phyloP scores from a whole-genome alignment of 148 eudicot species.

The Rhododendron ovatum region DNA sequence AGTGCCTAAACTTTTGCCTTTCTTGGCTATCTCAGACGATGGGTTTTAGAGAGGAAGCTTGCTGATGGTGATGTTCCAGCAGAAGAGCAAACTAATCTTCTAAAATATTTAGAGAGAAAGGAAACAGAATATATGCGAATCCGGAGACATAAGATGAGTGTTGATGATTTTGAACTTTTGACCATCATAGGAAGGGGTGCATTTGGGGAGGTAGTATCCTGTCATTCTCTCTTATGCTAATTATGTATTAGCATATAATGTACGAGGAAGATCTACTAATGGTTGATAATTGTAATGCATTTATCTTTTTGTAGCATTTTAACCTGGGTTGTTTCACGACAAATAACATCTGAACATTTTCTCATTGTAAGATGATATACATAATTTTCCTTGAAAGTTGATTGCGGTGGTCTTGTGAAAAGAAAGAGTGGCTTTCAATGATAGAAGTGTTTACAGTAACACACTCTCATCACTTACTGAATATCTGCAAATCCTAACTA shows the following conservation, averaged over 20 bases:
- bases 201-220: slow-evolving; percentile 37
- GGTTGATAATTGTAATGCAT: neutral
- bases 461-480: neutral
- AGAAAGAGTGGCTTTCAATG: neutral
- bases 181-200: slow-evolving; percentile 46
- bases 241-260: neutral
- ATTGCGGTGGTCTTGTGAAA: neutral
- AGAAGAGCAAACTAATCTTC: slow-evolving; percentile 37
- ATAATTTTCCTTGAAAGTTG: neutral
- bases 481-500: neutral
- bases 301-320: neutral
- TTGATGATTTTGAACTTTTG: slow-evolving; percentile 37
- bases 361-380: neutral
- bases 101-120: slow-evolving; percentile 36
- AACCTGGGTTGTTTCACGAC: neutral
- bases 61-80: slow-evolving; percentile 38
- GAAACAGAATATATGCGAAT: slow-evolving; percentile 45
- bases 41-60: slow-evolving; percentile 32
- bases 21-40: slow-evolving; percentile 18
- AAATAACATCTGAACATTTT: neutral
- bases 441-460: neutral
- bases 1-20: neutral
- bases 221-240: neutral
- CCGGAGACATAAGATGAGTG: slow-evolving; percentile 40
- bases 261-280: neutral